phyloP scores from a whole-genome alignment of 257 asterid genomes.

The Petrea volubilis region DNA sequence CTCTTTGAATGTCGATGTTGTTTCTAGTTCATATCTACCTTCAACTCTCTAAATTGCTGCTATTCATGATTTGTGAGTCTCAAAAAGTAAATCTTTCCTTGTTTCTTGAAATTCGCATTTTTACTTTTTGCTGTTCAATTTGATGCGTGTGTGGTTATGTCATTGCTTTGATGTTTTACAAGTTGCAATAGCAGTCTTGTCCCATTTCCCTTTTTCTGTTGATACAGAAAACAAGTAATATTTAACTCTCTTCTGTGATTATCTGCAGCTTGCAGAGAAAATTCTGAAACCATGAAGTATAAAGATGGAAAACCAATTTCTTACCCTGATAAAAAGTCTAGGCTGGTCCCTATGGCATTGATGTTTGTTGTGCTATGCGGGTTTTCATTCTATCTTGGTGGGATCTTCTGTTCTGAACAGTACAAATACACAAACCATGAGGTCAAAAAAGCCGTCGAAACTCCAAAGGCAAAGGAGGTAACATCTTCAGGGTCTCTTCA shows the following conservation, averaged over 20 bases:
- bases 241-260: background rate
- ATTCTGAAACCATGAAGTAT: slow-evolving; percentile 61
- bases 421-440: slow-evolving; percentile 33
- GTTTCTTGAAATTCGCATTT: background rate
- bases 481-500: slow-evolving; percentile 49
- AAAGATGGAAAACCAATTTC: slow-evolving; percentile 75
- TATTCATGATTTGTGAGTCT: background rate
- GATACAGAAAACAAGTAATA: no score
- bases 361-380: slow-evolving; percentile 79
- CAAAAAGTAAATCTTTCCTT: background rate
- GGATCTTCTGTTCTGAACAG: slow-evolving; percentile 76
- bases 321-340: slow-evolving; percentile 58
- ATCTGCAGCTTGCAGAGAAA: slow-evolving; percentile 45
- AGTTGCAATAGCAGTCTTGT: background rate
- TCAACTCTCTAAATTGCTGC: background rate
- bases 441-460: slow-evolving; percentile 29
- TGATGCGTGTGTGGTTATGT: background rate
- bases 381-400: slow-evolving; percentile 96
- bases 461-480: slow-evolving; percentile 35
- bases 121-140: background rate
- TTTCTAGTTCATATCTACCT: slow-evolving; percentile 19
- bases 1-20: slow-evolving; percentile 18
- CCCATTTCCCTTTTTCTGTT: background rate
- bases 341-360: slow-evolving; percentile 61
- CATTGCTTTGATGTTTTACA: background rate